These are phyloP conservation scores for Periconia macrospinosa DNA, from an alignment of 2,329 filamentous ascomycete species.

Conservation along the genomic window DNA sequence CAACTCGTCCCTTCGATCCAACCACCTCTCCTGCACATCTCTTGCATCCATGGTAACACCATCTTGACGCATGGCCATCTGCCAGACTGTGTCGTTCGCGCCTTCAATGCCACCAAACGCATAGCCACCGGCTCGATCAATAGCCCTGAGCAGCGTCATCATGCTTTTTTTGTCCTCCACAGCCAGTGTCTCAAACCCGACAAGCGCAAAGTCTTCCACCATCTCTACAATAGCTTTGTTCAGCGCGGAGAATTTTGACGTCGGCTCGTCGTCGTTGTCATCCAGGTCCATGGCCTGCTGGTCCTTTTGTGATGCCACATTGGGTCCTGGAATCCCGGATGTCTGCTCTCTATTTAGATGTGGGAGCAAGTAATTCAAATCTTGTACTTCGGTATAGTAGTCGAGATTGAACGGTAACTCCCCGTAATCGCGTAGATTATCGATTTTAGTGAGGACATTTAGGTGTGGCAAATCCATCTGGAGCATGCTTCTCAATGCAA, in stretches of 20 bases:
- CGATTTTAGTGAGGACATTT: slow-evolving; percentile 97
- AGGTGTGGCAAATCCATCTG: slow-evolving; percentile 96
- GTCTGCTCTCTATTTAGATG: slow-evolving; percentile 73
- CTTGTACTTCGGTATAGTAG: slow-evolving; percentile 96
- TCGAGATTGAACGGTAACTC: slow-evolving; percentile 92
- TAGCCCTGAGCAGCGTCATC: slow-evolving; percentile 85
- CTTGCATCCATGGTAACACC: slow-evolving; percentile 73
- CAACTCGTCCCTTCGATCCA: slow-evolving; percentile 85
- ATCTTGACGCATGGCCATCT: slow-evolving; percentile 81
- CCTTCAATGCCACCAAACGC: slow-evolving; percentile 89
- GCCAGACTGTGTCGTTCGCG: slow-evolving; percentile 96
- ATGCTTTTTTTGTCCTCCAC: slow-evolving; percentile 97
- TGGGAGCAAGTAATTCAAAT: slow-evolving; percentile 81
- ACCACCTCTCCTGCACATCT: slow-evolving; percentile 94
- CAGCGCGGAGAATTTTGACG: slow-evolving; percentile 74
- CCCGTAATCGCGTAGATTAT: slow-evolving; percentile 84
- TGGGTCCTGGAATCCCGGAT: slow-evolving; percentile 39
- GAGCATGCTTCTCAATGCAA: slow-evolving; percentile 93
- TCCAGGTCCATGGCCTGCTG: slow-evolving; percentile 47
- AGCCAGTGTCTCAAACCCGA: slow-evolving; percentile 89
- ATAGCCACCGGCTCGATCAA: slow-evolving; percentile 91
- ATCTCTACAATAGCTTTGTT: slow-evolving; percentile 86
- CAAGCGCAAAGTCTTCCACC: slow-evolving; percentile 86
- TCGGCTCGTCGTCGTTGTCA: slow-evolving; percentile 40
- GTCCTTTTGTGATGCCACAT: slow-evolving; percentile 5